A percentile compares a stretch with the other conserved stretches of the same genome.
These are phyloP conservation scores for Limonium bicolor DNA, from an alignment of 148 eudicot genomes.

Conservation along the genomic window DNA sequence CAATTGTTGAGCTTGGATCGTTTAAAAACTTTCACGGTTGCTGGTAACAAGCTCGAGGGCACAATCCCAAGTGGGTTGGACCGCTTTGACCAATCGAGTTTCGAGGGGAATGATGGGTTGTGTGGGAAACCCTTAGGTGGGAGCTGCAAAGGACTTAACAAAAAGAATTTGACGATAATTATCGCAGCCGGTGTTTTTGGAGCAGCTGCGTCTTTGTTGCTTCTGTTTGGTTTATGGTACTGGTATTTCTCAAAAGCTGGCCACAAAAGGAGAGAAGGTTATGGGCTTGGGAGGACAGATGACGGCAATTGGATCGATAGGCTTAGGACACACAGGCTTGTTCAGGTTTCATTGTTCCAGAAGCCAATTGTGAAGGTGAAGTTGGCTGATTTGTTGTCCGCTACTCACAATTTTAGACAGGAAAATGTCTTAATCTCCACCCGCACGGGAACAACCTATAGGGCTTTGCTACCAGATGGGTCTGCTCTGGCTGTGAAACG, in stretches of 20 bases:
- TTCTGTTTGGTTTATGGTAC: conserved; percentile 65
- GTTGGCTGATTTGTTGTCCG: conserved; percentile 53
- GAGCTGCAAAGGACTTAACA: conserved; percentile 43
- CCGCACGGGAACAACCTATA: conserved; percentile 61
- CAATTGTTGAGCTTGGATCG: conserved; percentile 40
- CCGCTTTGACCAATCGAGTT: conserved; percentile 13
- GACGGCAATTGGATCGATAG: conserved; percentile 44
- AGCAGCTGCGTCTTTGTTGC: conserved; percentile 33
- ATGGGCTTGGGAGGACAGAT: conserved; percentile 27
- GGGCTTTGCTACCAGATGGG: conserved; percentile 62
- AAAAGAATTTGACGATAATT: conserved; percentile 36
- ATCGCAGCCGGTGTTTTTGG: conserved; percentile 65
- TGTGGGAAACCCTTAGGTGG: conserved; percentile 44
- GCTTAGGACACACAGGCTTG: conserved; percentile 44
- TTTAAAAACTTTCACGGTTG: conserved; percentile 36
- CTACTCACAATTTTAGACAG: conserved; percentile 40
- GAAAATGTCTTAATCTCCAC: conserved; percentile 26
- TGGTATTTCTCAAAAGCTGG: conserved; percentile 38
- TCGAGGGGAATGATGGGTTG: conserved; percentile 41
- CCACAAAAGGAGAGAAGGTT: conserved; percentile 5
- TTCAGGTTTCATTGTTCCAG: conserved; percentile 62
- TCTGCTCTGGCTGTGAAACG: conserved; percentile 70
- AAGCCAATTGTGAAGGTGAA: conserved; percentile 68
- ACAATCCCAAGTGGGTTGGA: conserved; percentile 26
- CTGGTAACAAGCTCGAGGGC: conserved; percentile 39